Base-by-base conservation (phyloP, 352 stramenopile species). In the Phytophthora tentaculata region DNA sequence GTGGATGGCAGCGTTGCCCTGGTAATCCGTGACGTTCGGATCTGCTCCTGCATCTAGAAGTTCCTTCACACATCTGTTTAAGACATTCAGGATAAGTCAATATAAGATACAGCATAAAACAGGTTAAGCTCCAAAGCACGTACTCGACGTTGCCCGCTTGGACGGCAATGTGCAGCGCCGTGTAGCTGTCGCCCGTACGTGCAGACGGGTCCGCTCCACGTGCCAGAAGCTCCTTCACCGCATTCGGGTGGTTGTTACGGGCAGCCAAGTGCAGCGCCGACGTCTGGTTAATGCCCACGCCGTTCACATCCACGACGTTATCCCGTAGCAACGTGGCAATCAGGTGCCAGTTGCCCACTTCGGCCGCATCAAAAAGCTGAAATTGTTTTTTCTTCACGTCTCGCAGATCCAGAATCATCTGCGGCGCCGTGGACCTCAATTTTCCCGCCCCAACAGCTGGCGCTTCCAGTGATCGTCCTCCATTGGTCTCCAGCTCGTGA, bases 321-420 rank as follows among this genome's bases (percentile, higher is more conserved):
- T 96, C 87, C 14, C 83, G 77, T 44, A 96, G 65, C 22, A 96
- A 60, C 24, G 86, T 96, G 2, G 84, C 79, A 62, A 96, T 92
- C 12, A 94, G 57, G 59, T 94, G 86, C 77, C 77, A 90, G 56
- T 96, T 94, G 68, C 88, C 88, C 35, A 94, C 80, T 79, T 96
- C 88, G 0, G 86, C 88, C 0, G 88, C 88, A 64, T 96, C 88
- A 47, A 94, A 96, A 17, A 96, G 73, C 67, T 96, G 88, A 57
- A 96, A 92, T 58, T 96, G 88, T 76, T 96, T 96, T 74, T 96
- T 93, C 72, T 93, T 93, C 5, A 96, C 81, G 47, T 96, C 86
- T 58, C 88, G 75, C 59, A 96, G 50, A 56, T 96, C 88, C 49
- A 96, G 62, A 58, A 92, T 96, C 79, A 92, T 88, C 66, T 92